These are phyloP conservation scores for Aureoboletus auriporus DNA, from an alignment of 768 basidiomycete genomes.

Conservation along the genomic window DNA sequence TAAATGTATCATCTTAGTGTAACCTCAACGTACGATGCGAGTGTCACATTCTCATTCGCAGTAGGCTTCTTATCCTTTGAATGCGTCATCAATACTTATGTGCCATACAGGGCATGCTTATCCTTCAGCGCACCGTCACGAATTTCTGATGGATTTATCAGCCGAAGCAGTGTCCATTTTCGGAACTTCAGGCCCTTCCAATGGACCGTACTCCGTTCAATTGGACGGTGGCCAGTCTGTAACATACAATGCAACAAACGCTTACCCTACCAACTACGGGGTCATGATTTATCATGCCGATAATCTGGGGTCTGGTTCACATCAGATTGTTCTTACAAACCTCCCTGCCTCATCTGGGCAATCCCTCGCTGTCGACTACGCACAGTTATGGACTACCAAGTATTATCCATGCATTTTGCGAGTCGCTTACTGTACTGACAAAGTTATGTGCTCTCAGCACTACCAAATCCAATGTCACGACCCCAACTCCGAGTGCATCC, in stretches of 20 bases:
- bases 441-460: background rate
- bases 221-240: constrained; percentile 31
- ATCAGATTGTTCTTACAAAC: constrained; percentile 35
- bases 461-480: background rate
- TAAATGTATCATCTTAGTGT: constrained; percentile 21
- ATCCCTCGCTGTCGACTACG: constrained; percentile 33
- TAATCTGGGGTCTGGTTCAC: constrained; percentile 37
- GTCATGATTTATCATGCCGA: constrained; percentile 32
- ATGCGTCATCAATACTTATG: constrained; percentile 3
- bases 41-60: constrained; percentile 36
- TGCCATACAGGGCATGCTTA: constrained; percentile 17
- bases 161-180: constrained; percentile 44
- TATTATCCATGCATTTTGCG: background rate
- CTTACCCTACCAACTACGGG: constrained; percentile 21
- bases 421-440: background rate
- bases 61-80: constrained; percentile 22
- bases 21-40: constrained; percentile 33
- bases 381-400: constrained; percentile 22
- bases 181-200: constrained; percentile 37
- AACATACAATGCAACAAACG: constrained; percentile 18
- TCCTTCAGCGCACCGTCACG: background rate
- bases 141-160: constrained; percentile 9
- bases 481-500: background rate
- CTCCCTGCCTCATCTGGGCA: constrained; percentile 16
- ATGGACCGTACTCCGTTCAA: constrained; percentile 33